phyloP scores from a whole-genome alignment of 768 basidiomycete genomes.

The Rhizopogon sp. region DNA sequence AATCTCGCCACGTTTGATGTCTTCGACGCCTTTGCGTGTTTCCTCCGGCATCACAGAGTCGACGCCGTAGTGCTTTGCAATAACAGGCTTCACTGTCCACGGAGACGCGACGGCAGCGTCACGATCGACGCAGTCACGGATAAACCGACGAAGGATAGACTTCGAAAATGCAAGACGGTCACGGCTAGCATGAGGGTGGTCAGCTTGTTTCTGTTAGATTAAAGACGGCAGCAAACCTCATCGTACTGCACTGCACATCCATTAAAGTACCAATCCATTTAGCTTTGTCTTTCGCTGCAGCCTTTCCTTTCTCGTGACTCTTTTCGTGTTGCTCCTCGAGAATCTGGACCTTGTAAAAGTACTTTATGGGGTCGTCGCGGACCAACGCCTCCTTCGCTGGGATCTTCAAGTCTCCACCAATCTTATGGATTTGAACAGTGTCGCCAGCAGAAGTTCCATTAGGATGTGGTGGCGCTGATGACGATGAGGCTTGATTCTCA shows the following conservation, averaged over 20 bases:
- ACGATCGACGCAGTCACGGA: conserved; percentile 92
- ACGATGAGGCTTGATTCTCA: conserved; percentile 26
- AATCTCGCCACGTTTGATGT: conserved; percentile 80
- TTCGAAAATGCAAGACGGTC: conserved; percentile 96
- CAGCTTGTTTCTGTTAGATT: neutral
- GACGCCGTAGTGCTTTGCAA: conserved; percentile 84
- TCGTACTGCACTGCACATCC: conserved; percentile 74
- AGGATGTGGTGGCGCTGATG: conserved; percentile 43
- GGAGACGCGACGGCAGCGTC: conserved; percentile 91
- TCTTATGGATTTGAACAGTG: conserved; percentile 53
- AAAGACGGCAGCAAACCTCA: conserved; percentile 57
- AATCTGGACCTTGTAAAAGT: conserved; percentile 86
- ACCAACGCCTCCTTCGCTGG: conserved; percentile 63
- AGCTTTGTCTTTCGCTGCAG: conserved; percentile 50
- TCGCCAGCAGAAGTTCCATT: conserved; percentile 42
- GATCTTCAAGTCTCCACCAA: conserved; percentile 77
- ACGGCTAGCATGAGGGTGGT: conserved; percentile 48
- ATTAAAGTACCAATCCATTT: conserved; percentile 73
- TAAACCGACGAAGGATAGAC: conserved; percentile 92
- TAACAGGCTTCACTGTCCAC: conserved; percentile 87
- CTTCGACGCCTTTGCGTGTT: conserved; percentile 72
- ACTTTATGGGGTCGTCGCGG: conserved; percentile 75
- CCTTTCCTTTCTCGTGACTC: conserved; percentile 55
- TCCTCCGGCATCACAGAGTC: conserved; percentile 83
- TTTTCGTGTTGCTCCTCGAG: conserved; percentile 73